Conservation (phyloP, 352 stramenopile species). For the Phytophthora hibernalis region DNA sequence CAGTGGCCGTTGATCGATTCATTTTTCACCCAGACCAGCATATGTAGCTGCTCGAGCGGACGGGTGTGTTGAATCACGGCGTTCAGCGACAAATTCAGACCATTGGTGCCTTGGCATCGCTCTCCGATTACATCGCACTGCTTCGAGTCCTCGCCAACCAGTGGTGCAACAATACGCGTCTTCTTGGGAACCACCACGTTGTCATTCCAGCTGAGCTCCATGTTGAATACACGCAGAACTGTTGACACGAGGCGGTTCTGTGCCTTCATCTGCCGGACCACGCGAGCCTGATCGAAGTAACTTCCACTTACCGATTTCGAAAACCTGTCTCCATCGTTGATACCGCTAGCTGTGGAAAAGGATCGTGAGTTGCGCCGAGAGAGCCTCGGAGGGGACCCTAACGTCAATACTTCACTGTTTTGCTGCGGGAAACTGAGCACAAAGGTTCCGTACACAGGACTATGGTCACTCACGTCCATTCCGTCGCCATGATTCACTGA, state of each 20-base stretch:
- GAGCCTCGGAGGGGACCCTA: slow-evolving; percentile 28
- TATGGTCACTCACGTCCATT: slow-evolving; percentile 89
- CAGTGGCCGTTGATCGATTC: slow-evolving; percentile 83
- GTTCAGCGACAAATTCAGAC: slow-evolving; percentile 72
- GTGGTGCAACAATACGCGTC: slow-evolving; percentile 73
- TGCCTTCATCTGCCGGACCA: slow-evolving; percentile 70
- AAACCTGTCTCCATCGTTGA: slow-evolving; percentile 35
- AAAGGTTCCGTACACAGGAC: slow-evolving; percentile 80
- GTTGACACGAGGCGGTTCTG: slow-evolving; percentile 66
- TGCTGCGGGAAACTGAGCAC: slow-evolving; percentile 73
- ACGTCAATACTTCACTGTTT: slow-evolving; percentile 28
- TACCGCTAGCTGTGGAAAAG: slow-evolving; percentile 47
- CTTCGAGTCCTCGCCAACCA: slow-evolving; percentile 80
- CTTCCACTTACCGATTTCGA: slow-evolving; percentile 51
- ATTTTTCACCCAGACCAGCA: slow-evolving; percentile 87
- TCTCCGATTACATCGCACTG: slow-evolving; percentile 85
- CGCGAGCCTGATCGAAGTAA: slow-evolving; percentile 82
- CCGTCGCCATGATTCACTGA: slow-evolving; percentile 83
- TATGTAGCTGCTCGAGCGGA: slow-evolving; percentile 79
- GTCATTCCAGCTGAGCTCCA: slow-evolving; percentile 76
- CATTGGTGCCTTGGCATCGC: slow-evolving; percentile 57
- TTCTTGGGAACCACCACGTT: slow-evolving; percentile 83
- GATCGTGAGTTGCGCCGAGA: slow-evolving; percentile 55
- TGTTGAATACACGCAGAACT: slow-evolving; percentile 77
- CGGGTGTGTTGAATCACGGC: slow-evolving; percentile 76